Percentiles rank a stretch among this genome's conserved stretches.
These are phyloP conservation scores for Ailanthus altissimus DNA, from an alignment of 345 rosid genomes.

Conservation along the genomic window DNA sequence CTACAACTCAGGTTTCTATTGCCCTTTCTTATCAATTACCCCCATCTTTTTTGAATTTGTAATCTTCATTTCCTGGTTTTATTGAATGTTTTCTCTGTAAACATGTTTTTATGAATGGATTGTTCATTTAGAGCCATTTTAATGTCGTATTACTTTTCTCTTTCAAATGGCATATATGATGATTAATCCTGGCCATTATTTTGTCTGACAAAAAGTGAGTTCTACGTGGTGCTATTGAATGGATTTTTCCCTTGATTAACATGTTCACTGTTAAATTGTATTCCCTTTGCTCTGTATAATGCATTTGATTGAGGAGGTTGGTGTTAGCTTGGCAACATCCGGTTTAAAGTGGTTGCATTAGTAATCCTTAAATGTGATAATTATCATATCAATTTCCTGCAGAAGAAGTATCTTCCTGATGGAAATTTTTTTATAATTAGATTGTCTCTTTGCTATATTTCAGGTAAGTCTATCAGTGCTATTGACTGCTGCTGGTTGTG, in stretches of 20 bases:
- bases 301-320: background rate
- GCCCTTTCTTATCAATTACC: background rate
- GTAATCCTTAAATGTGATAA: background rate
- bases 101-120: background rate
- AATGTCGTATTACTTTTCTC: background rate
- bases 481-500: conserved; percentile 79
- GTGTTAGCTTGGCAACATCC: background rate
- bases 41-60: background rate
- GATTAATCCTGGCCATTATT: background rate
- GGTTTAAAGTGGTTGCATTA: conserved; percentile 2
- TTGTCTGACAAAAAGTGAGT: background rate
- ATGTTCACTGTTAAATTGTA: background rate
- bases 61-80: background rate
- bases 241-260: background rate
- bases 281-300: background rate
- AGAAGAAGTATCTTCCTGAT: background rate
- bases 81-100: background rate
- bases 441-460: conserved; percentile 25
- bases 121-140: background rate
- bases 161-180: background rate
- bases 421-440: background rate
- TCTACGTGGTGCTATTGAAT: background rate
- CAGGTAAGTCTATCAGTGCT: conserved; percentile 90
- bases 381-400: background rate
- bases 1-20: conserved; percentile 68